Conservation (phyloP, 306 rosid genomes). For the Senna siamea region DNA sequence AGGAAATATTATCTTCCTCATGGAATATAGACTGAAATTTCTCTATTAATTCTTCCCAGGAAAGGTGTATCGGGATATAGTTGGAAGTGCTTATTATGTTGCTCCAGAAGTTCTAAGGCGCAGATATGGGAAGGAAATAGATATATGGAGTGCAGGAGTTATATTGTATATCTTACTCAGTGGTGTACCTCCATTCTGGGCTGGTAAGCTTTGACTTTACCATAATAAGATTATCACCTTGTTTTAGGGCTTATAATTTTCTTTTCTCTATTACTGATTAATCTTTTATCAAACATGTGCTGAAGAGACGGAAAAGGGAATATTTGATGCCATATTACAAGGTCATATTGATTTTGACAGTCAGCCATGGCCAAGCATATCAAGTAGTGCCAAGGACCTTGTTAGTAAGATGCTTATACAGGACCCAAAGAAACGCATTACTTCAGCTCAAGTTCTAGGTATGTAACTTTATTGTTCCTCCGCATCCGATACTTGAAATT, state of each 20-base stretch:
- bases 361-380: constrained; percentile 84
- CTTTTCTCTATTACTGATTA: constrained; percentile 7
- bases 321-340: constrained; percentile 76
- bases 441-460: constrained; percentile 84
- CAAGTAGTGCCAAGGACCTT: constrained; percentile 86
- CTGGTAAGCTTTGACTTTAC: constrained; percentile 56
- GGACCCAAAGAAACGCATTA: constrained; percentile 83
- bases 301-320: constrained; percentile 85
- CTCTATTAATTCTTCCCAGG: constrained; percentile 51
- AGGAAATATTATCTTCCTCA: constrained; percentile 23
- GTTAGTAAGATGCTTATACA: constrained; percentile 72
- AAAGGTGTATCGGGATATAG: constrained; percentile 73
- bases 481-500: not conserved
- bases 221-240: not conserved
- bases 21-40: not conserved
- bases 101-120: constrained; percentile 86
- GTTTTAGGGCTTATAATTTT: constrained; percentile 9
- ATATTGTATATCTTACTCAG: constrained; percentile 79
- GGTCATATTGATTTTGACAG: constrained; percentile 83
- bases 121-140: constrained; percentile 81
- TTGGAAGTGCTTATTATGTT: constrained; percentile 90
- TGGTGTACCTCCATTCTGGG: constrained; percentile 97
- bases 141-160: constrained; percentile 90
- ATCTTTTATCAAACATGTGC: constrained; percentile 23
- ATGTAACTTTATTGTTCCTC: constrained; percentile 22